phyloP scores from a whole-genome alignment of 441 rosid species.

The Cnidoscolus chayamansa region DNA sequence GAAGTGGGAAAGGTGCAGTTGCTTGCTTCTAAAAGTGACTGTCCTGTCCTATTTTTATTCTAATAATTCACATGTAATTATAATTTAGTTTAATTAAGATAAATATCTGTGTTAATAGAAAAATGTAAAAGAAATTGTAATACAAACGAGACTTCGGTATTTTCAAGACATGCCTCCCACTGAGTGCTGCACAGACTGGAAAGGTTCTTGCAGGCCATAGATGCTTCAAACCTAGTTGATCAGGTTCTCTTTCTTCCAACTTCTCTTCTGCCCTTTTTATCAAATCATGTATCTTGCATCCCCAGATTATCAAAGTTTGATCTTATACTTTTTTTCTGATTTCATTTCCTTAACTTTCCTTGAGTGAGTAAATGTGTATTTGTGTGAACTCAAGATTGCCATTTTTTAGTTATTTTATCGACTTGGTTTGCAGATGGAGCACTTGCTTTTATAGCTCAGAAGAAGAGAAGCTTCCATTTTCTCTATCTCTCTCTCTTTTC shows the following conservation, averaged over 20 bases:
- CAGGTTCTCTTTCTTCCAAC: constrained; percentile 25
- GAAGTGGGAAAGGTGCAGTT: neutral
- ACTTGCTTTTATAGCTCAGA: constrained; percentile 6
- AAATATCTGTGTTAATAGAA: no score
- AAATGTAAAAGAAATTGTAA: no score
- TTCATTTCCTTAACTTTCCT: neutral
- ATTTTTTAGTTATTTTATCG: neutral
- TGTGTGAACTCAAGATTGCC: neutral
- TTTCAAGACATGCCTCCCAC: neutral
- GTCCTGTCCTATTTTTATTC: neutral
- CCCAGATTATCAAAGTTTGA: constrained; percentile 23
- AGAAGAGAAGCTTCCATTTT: neutral
- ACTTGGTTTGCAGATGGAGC: constrained; percentile 23
- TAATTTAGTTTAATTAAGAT: no score
- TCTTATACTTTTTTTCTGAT: neutral
- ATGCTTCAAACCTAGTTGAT: neutral
- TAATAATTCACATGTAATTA: neutral
- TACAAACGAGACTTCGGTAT: neutral
- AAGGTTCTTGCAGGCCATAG: constrained; percentile 1
- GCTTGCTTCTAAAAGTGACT: constrained; percentile 1
- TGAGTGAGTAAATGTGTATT: neutral
- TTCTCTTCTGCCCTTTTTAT: constrained; percentile 26
- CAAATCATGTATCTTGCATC: constrained; percentile 10
- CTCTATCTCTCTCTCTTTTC: no score
- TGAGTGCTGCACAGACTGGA: constrained; percentile 16